These are phyloP conservation scores for Phytopythium oedochilum DNA, from an alignment of 352 stramenopile genomes.

Conservation along the genomic window DNA sequence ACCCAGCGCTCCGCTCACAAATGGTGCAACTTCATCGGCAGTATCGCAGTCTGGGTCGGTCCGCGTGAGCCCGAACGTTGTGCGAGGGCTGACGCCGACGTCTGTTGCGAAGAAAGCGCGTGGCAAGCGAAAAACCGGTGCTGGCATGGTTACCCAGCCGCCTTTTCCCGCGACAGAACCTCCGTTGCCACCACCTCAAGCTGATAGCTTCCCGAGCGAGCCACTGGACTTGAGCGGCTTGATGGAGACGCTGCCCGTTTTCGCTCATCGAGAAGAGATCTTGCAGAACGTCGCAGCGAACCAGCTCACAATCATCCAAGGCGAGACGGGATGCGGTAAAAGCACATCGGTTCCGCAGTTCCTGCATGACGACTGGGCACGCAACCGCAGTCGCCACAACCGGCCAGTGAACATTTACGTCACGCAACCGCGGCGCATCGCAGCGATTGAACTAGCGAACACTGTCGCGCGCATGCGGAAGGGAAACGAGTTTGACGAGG, in stretches of 20 bases:
- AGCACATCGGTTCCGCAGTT: constrained; percentile 93
- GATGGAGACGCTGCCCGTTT: constrained; percentile 84
- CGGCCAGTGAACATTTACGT: constrained; percentile 92
- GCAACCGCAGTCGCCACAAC: constrained; percentile 19
- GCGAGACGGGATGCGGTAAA: constrained; percentile 96
- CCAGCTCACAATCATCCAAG: constrained; percentile 91
- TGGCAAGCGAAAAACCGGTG: neutral
- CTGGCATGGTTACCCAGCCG: neutral
- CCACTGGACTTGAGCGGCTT: constrained; percentile 33
- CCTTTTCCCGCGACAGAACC: too few species aligned
- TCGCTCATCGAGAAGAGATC: constrained; percentile 85
- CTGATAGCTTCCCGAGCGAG: constrained; percentile 12
- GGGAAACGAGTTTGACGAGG: constrained; percentile 60
- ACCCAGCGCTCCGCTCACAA: neutral
- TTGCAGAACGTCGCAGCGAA: constrained; percentile 74
- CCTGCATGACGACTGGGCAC: constrained; percentile 74
- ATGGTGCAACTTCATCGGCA: neutral
- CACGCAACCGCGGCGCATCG: constrained; percentile 94
- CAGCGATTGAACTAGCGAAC: constrained; percentile 78
- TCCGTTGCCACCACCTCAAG: neutral
- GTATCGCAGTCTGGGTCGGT: neutral
- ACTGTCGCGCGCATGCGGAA: constrained; percentile 93
- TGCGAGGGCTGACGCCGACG: constrained; percentile 34
- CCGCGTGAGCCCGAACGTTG: neutral
- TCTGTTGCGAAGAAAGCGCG: constrained; percentile 28